A percentile compares a stretch with the other conserved stretches of the same genome.
phyloP scores from a whole-genome alignment of 768 basidiomycete genomes.

The Hirschioporus abietinus region DNA sequence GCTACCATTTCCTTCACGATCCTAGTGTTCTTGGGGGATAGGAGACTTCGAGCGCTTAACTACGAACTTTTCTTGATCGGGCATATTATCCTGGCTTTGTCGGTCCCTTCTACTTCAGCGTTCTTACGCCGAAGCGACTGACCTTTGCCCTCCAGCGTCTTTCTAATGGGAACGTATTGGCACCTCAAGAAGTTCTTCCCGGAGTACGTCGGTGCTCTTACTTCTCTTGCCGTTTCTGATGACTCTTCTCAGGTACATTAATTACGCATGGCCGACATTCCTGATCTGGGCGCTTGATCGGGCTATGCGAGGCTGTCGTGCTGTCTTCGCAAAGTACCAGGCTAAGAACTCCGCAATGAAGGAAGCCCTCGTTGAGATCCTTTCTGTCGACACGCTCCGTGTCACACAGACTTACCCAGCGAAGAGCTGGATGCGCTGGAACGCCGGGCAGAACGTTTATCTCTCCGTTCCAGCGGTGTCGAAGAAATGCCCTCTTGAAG shows the following conservation, averaged over 20 bases:
- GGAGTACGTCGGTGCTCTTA: not conserved
- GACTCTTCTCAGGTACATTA: constrained; percentile 16
- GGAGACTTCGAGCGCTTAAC: constrained; percentile 36
- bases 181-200: not conserved
- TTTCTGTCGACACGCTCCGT: constrained; percentile 12
- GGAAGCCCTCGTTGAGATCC: constrained; percentile 24
- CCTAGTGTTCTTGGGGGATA: constrained; percentile 41
- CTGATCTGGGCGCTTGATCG: constrained; percentile 12
- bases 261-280: constrained; percentile 25
- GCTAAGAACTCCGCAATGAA: constrained; percentile 17
- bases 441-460: constrained; percentile 13
- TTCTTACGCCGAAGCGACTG: not conserved
- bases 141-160: not conserved
- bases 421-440: constrained; percentile 9
- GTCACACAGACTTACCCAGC: constrained; percentile 5
- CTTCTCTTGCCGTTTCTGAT: not conserved
- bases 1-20: constrained; percentile 36
- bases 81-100: constrained; percentile 23
- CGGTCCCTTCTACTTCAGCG: not conserved
- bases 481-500: constrained; percentile 11
- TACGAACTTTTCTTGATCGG: constrained; percentile 51
- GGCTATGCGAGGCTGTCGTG: constrained; percentile 6
- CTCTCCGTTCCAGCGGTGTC: constrained; percentile 14
- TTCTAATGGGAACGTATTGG: not conserved
- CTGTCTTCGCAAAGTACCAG: constrained; percentile 3